A percentile compares a stretch with the other conserved stretches of the same genome.
Conservation (phyloP, 257 asterid genomes). For the Solanum rostratum region DNA sequence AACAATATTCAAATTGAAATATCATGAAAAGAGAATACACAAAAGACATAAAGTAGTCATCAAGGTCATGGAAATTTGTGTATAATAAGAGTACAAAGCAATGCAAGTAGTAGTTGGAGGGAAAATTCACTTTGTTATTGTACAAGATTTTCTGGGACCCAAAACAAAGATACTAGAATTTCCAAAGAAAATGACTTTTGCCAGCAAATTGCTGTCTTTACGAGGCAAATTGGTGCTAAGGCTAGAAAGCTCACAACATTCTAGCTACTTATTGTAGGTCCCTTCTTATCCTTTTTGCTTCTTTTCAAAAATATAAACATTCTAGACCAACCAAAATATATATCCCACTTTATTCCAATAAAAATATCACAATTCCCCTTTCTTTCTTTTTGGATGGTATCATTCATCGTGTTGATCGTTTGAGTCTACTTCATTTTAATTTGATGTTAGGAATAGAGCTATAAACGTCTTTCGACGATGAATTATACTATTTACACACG, state of each 20-base stretch:
- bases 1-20: neutral
- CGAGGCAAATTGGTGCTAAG: neutral
- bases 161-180: neutral
- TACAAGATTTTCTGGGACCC: conserved; percentile 3
- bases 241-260: neutral
- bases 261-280: neutral
- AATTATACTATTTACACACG: too few relatives aligned
- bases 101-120: neutral
- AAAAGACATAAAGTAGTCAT: neutral
- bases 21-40: neutral
- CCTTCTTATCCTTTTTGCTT: neutral
- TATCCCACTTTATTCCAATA: neutral
- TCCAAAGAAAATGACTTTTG: conserved; percentile 2
- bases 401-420: neutral
- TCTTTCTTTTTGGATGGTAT: neutral
- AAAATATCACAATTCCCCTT: neutral
- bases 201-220: conserved; percentile 1
- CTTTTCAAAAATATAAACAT: neutral
- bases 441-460: neutral
- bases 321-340: neutral
- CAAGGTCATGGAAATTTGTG: neutral
- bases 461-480: too few relatives aligned
- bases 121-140: neutral
- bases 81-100: neutral
- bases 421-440: neutral